phyloP scores from a whole-genome alignment of 371 early-diverging fungal species.

The Batrachochytrium dendrobatidis region DNA sequence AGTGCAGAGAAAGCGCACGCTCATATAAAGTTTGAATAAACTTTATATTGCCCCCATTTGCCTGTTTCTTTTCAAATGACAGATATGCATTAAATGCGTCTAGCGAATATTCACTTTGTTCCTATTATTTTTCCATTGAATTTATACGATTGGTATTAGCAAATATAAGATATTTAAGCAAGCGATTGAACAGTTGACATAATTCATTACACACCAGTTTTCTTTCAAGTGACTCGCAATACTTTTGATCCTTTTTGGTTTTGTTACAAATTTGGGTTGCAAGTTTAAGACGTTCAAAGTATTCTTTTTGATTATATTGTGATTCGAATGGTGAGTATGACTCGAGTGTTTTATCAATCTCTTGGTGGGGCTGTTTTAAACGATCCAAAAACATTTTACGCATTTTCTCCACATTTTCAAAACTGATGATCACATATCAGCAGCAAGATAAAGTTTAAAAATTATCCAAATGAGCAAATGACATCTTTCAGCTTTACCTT shows the following conservation, averaged over 20 bases:
- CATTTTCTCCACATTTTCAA: slow-evolving; percentile 18
- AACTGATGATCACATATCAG: slow-evolving; percentile 5
- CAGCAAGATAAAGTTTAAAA: background rate
- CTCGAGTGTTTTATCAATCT: slow-evolving; percentile 54
- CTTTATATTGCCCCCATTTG: slow-evolving; percentile 18
- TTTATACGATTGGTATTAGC: no score
- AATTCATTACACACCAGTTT: slow-evolving; percentile 30
- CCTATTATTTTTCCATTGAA: no score
- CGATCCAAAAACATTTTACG: slow-evolving; percentile 40
- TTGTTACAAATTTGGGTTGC: slow-evolving; percentile 45
- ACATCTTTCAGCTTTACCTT: background rate
- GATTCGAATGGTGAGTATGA: slow-evolving; percentile 61
- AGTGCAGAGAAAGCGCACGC: slow-evolving; percentile 50
- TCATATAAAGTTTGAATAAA: slow-evolving; percentile 54
- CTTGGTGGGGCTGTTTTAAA: slow-evolving; percentile 42
- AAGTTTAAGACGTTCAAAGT: slow-evolving; percentile 50
- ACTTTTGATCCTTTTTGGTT: slow-evolving; percentile 36
- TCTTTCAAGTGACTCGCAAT: slow-evolving; percentile 49
- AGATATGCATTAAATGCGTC: slow-evolving; percentile 47
- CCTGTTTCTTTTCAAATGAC: slow-evolving; percentile 27
- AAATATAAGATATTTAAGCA: background rate
- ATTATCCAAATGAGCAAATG: background rate
- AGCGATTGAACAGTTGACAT: background rate
- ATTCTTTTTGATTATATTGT: slow-evolving; percentile 41
- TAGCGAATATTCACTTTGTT: slow-evolving; percentile 23